phyloP scores from a whole-genome alignment of 345 rosid species.

The Linum tenue region DNA sequence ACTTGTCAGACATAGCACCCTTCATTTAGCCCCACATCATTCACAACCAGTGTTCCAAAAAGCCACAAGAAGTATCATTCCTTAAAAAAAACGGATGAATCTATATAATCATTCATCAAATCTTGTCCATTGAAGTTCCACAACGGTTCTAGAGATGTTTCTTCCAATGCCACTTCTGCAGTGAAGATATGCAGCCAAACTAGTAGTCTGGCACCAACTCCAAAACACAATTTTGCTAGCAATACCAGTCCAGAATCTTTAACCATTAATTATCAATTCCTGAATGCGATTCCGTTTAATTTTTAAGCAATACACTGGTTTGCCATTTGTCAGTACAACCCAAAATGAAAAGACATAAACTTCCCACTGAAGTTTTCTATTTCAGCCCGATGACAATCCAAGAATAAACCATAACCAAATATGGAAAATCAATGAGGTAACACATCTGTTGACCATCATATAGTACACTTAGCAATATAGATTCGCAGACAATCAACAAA shows the following conservation, averaged over 20 bases:
- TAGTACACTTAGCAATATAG: neutral
- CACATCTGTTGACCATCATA: neutral
- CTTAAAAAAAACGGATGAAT: too few species aligned
- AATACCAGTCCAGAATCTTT: neutral
- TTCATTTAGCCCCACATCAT: neutral
- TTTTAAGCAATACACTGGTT: too few species aligned
- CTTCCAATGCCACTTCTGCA: neutral
- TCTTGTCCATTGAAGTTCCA: too few species aligned
- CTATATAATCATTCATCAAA: too few species aligned
- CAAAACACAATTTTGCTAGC: neutral
- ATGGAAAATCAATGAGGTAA: neutral
- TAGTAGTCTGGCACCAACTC: too few species aligned
- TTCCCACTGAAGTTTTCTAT: neutral
- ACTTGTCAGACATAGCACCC: too few species aligned
- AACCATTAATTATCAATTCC: neutral
- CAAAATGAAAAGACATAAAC: neutral
- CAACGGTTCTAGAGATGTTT: too few species aligned
- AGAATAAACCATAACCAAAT: neutral
- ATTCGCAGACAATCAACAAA: neutral
- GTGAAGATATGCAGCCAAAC: neutral
- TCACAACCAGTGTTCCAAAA: neutral
- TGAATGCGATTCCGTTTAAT: too few species aligned
- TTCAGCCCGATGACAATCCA: neutral
- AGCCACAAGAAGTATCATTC: too few species aligned
- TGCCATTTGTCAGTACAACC: neutral